Conservation (phyloP, 139 green algal species). For the Gonium pectorale region DNA sequence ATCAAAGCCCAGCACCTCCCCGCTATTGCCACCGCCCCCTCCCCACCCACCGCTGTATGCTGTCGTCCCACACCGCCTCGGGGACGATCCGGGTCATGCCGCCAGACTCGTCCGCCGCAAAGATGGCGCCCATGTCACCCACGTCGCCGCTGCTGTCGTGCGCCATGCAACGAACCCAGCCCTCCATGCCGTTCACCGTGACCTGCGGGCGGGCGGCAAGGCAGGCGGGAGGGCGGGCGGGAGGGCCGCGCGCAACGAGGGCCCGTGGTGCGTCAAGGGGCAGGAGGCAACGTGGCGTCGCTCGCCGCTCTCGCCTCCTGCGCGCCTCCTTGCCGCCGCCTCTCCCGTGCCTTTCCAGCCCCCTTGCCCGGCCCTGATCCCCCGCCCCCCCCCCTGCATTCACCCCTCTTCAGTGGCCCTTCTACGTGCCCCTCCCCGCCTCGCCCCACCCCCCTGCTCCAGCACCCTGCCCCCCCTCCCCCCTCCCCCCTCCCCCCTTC, state of each 20-base stretch:
- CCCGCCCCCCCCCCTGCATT: too few species aligned
- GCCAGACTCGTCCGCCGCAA: slow-evolving; percentile 55
- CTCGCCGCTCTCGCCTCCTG: too few species aligned
- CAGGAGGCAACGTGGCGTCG: too few species aligned
- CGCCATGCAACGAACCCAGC: slow-evolving; percentile 70
- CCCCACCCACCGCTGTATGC: slow-evolving; percentile 30
- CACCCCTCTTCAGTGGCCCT: too few species aligned
- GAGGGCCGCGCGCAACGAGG: background rate
- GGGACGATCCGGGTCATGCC: slow-evolving; percentile 48
- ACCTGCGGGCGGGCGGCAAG: slow-evolving; percentile 43
- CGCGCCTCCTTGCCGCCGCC: too few species aligned
- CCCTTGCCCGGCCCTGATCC: too few species aligned
- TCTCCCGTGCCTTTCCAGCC: too few species aligned
- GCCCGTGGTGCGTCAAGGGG: too few species aligned
- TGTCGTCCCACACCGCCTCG: slow-evolving; percentile 46
- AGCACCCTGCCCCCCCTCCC: background rate
- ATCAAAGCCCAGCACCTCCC: too few species aligned
- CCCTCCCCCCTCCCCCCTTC: background rate
- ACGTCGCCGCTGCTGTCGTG: slow-evolving; percentile 46
- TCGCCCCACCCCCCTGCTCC: background rate
- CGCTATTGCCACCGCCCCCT: too few species aligned
- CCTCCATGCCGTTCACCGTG: slow-evolving; percentile 57
- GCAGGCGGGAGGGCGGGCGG: background rate
- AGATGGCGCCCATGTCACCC: slow-evolving; percentile 63
- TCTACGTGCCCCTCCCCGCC: background rate